A percentile compares a stretch with the other conserved stretches of the same genome.
These are phyloP conservation scores for Talaromyces stipitatus DNA, from an alignment of 495 filamentous ascomycete species.

Conservation along the genomic window DNA sequence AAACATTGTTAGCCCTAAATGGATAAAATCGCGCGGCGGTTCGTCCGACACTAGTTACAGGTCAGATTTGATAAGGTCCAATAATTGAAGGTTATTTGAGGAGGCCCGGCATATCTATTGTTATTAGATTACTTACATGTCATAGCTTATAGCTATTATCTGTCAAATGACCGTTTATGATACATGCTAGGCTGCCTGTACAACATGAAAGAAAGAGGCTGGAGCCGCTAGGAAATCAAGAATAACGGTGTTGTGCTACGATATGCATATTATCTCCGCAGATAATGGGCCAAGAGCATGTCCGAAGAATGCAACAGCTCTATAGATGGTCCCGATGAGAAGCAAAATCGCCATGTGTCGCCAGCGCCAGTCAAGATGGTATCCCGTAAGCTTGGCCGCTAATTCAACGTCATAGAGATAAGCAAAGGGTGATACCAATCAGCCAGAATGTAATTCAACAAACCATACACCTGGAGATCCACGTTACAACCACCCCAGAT, in stretches of 20 bases:
- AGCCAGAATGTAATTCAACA: conserved; percentile 46
- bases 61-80: no score
- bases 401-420: conserved; percentile 23
- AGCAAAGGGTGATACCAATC: conserved; percentile 34
- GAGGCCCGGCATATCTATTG: no score
- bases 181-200: neutral
- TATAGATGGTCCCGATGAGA: neutral
- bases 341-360: conserved; percentile 1
- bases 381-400: neutral
- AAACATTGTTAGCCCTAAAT: no score
- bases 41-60: no score
- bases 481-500: conserved; percentile 50
- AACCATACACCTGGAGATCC: conserved; percentile 47
- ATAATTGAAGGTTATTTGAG: no score
- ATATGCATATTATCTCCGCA: neutral
- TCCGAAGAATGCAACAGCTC: neutral
- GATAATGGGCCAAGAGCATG: neutral
- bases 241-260: no score
- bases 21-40: no score
- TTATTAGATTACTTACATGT: no score
- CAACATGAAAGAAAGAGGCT: neutral
- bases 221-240: neutral
- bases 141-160: neutral
- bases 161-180: neutral
- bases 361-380: conserved; percentile 1